Percentiles rank a stretch among this genome's conserved stretches.
phyloP scores from a whole-genome alignment of 768 basidiomycete species.

The Mycena pura region DNA sequence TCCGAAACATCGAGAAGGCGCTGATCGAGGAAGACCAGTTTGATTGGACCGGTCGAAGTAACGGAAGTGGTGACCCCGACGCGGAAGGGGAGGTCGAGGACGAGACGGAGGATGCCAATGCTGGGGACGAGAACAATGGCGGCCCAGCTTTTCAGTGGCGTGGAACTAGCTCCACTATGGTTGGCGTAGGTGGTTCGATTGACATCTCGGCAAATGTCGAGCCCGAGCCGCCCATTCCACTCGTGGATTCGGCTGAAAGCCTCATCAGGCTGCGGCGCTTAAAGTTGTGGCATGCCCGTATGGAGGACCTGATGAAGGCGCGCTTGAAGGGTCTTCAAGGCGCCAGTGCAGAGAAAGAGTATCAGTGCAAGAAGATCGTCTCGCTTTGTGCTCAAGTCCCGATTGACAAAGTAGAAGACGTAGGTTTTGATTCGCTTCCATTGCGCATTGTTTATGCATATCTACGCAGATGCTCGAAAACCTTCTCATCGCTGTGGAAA shows the following conservation, averaged over 20 bases:
- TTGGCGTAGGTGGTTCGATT: slow-evolving; percentile 66
- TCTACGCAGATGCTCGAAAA: slow-evolving; percentile 77
- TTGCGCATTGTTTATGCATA: slow-evolving; percentile 9
- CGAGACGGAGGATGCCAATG: slow-evolving; percentile 25
- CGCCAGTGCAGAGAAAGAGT: slow-evolving; percentile 86
- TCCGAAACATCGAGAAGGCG: slow-evolving; percentile 85
- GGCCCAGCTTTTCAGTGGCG: slow-evolving; percentile 77
- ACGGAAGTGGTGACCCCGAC: slow-evolving; percentile 27
- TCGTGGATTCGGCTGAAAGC: slow-evolving; percentile 59
- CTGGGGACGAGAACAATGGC: slow-evolving; percentile 35
- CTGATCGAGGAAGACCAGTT: slow-evolving; percentile 79
- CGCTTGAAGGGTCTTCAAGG: slow-evolving; percentile 76
- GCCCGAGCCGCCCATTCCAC: slow-evolving; percentile 75
- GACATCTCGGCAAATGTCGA: slow-evolving; percentile 72
- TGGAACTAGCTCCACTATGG: slow-evolving; percentile 70
- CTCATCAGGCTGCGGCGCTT: slow-evolving; percentile 78
- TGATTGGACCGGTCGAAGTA: slow-evolving; percentile 85
- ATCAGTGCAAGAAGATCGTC: slow-evolving; percentile 91
- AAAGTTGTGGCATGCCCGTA: slow-evolving; percentile 82
- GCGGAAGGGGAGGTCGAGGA: slow-evolving; percentile 66
- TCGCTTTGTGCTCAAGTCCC: slow-evolving; percentile 87
- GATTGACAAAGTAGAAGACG: slow-evolving; percentile 88
- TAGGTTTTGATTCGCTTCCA: slow-evolving; percentile 50
- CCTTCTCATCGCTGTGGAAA: slow-evolving; percentile 86
- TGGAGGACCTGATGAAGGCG: slow-evolving; percentile 75